Evolutionary conservation across 2,329 filamentous ascomycete species (phyloP), one percentile per base, ranked within the genome.

Genomic region (Cladophialophora exuberans): DNA sequence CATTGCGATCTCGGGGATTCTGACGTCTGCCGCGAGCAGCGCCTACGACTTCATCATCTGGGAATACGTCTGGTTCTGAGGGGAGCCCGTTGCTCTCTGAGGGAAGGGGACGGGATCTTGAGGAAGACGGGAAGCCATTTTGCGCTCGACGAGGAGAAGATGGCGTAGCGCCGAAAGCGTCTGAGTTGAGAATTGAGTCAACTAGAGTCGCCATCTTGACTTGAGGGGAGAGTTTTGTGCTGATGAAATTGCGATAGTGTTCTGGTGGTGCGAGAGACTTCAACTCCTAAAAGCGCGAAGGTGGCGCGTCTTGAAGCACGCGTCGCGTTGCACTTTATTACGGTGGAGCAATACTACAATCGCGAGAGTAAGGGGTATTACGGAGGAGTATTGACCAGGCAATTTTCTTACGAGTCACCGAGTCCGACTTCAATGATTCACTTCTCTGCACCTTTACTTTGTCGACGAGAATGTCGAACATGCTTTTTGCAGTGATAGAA

Each of bases 21-120:
- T 72, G 72, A 44, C 79, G 77, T 56, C 77, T 70, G 25, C 76
- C 76, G n/a, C 58, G 56, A 63, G 78, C 76, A 18, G 75, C 69
- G 15, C 80, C 82, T 10, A 84, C 79, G 3, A 85, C 72, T 61
- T 85, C 81, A 64, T 87, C 84, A 63, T 86, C 84, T 25, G 81
- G 76, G 52, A 83, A 83, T 11, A 75, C 79, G 61, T 83, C 79
- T 48, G 76, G 73, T 65, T 87, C 84, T 66, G 84, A 78, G 69
- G 76, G 74, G 2, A 74, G 71, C 28, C 72, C 75, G 72, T 77
- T 77, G 68, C 74, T 77, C 60, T 78, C 75, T 4, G 76, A 79
- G 3, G 70, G 68, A 3, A 64, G 53, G 1, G 77, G 78, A 52
- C 80, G 74, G 20, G 81, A 81, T 53, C 82, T 74, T 31, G 81